These are phyloP conservation scores for Glebionis coronaria DNA, from an alignment of 129 eudicot species.

Conservation along the genomic window DNA sequence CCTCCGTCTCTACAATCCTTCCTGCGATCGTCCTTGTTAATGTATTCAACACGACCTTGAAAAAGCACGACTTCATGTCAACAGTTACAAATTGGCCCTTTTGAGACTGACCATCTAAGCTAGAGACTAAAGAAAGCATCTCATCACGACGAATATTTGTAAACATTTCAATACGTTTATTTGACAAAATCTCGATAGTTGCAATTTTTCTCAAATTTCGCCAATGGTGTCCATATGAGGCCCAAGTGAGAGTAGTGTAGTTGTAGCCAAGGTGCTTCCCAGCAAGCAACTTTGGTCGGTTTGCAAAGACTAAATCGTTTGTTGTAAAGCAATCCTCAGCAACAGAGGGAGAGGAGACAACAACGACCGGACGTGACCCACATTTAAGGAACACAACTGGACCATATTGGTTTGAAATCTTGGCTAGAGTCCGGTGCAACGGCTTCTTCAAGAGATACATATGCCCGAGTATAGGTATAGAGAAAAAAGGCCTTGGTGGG, in stretches of 20 bases:
- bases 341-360: constrained; percentile 59
- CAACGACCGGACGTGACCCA: constrained; percentile 53
- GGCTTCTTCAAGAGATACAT: constrained; percentile 52
- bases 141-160: constrained; percentile 35
- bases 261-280: constrained; percentile 64
- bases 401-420: constrained; percentile 42
- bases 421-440: constrained; percentile 38
- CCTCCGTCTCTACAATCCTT: constrained; percentile 32
- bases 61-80: constrained; percentile 41
- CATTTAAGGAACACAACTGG: constrained; percentile 50
- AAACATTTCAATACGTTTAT: constrained; percentile 32
- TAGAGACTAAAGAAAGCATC: constrained; percentile 15
- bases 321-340: constrained; percentile 67
- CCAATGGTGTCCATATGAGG: constrained; percentile 64
- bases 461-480: constrained; percentile 57
- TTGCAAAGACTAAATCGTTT: constrained; percentile 57
- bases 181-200: constrained; percentile 39
- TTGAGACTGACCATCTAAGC: constrained; percentile 1
- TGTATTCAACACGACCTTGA: constrained; percentile 39
- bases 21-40: constrained; percentile 61
- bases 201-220: constrained; percentile 47
- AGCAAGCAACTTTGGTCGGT: constrained; percentile 55
- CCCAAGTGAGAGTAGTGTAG: constrained; percentile 50
- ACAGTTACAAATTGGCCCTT: constrained; percentile 2
- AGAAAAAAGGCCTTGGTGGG: constrained; percentile 54